Conservation (phyloP, 1,284 basidiomycete species). For the Fereydounia khargensis region DNA sequence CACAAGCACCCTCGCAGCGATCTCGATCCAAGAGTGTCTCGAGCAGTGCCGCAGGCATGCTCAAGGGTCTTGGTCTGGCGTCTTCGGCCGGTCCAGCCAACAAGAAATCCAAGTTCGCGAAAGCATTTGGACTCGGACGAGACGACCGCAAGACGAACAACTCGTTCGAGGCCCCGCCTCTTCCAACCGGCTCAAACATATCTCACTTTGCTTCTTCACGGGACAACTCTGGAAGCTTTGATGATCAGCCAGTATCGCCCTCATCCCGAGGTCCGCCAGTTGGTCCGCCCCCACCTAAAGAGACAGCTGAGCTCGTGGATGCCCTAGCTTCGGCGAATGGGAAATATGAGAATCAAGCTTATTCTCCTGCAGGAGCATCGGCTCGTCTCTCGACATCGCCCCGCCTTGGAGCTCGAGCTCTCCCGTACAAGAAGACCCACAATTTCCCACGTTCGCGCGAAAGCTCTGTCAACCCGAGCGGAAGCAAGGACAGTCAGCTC, state of each 20-base stretch:
- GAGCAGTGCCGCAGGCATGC: conserved; percentile 37
- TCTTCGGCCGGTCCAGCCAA: conserved; percentile 30
- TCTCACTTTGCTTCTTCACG: too few species aligned
- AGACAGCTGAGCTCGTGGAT: conserved; percentile 10
- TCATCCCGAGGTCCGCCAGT: too few species aligned
- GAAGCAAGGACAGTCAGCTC: neutral
- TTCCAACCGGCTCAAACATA: too few species aligned
- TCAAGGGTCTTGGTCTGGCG: conserved; percentile 45
- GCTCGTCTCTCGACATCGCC: too few species aligned
- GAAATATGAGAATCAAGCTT: conserved; percentile 18
- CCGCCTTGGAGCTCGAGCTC: conserved; percentile 13
- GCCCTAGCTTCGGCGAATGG: conserved; percentile 14
- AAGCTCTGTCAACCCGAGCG: neutral
- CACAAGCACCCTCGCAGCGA: too few species aligned
- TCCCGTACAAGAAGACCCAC: conserved; percentile 18
- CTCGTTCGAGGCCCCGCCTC: too few species aligned
- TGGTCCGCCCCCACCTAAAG: too few species aligned
- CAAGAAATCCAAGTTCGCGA: conserved; percentile 43
- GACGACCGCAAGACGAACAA: too few species aligned
- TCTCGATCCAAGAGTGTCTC: conserved; percentile 44
- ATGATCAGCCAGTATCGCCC: too few species aligned
- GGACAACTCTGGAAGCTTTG: too few species aligned
- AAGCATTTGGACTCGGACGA: conserved; percentile 31
- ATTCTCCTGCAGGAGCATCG: conserved; percentile 15
- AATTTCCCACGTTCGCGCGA: too few species aligned